phyloP scores from a whole-genome alignment of 2,329 filamentous ascomycete species.

The Pezicula radicicola region DNA sequence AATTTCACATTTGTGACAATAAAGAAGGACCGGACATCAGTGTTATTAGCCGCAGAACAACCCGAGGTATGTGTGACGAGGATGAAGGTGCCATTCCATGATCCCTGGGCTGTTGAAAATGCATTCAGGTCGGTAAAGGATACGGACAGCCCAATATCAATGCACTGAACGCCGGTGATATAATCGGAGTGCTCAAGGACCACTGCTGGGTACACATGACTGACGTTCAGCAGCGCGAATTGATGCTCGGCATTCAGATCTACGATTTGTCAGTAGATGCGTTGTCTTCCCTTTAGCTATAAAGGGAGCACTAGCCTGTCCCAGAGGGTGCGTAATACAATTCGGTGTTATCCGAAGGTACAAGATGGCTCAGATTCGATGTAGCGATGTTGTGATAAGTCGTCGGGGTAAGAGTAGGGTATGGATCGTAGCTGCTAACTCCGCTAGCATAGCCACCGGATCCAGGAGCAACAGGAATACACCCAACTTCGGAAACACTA shows the following conservation, averaged over 20 bases:
- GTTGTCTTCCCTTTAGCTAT: background rate
- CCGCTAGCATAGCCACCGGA: no score
- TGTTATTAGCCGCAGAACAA: background rate
- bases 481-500: no score
- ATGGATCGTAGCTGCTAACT: no score
- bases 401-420: no score
- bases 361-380: background rate
- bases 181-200: background rate
- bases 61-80: background rate
- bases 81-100: background rate
- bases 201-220: background rate
- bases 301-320: background rate
- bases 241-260: background rate
- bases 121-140: background rate
- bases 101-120: background rate
- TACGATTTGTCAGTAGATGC: background rate
- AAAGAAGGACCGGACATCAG: background rate
- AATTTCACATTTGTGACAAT: background rate
- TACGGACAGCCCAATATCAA: background rate
- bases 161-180: background rate
- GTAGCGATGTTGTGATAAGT: background rate
- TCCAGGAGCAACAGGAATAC: no score
- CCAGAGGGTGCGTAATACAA: background rate
- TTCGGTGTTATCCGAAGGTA: background rate
- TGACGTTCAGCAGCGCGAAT: background rate